Conservation (phyloP, 2,329 filamentous ascomycete genomes). For the Hypoxylon sp. region DNA sequence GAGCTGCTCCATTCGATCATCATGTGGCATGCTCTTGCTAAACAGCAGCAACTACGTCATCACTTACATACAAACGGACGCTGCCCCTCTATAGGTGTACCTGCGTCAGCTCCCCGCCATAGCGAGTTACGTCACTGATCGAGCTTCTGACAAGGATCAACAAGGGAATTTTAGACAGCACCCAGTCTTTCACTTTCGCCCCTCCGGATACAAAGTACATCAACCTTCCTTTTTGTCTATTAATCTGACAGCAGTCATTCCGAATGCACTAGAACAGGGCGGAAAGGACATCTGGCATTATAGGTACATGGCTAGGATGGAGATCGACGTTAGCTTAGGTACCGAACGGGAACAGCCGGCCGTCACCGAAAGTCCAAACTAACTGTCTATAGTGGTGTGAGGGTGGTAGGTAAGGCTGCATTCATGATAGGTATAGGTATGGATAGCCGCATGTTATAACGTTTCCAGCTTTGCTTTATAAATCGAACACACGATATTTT, state of each 20-base stretch:
- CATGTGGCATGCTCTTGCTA: conserved; percentile 40
- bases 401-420: conserved; percentile 20
- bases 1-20: conserved; percentile 42
- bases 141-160: conserved; percentile 42
- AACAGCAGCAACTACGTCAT: conserved; percentile 44
- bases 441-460: neutral
- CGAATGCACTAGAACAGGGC: conserved; percentile 32
- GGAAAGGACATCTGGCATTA: conserved; percentile 20
- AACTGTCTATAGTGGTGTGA: conserved; percentile 19
- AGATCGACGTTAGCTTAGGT: conserved; percentile 19
- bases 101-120: conserved; percentile 43
- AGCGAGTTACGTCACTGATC: conserved; percentile 43
- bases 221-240: neutral
- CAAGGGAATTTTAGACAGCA: conserved; percentile 29
- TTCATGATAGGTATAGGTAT: conserved; percentile 11
- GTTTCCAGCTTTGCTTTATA: conserved; percentile 10
- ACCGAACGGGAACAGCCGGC: conserved; percentile 32
- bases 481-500: conserved; percentile 8
- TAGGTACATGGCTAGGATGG: conserved; percentile 11
- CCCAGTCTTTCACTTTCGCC: conserved; percentile 19
- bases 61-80: conserved; percentile 33
- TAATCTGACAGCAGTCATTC: conserved; percentile 16
- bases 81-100: conserved; percentile 35
- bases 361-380: conserved; percentile 14
- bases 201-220: conserved; percentile 27